Conservation (phyloP, 768 basidiomycete genomes). For the Scleroderma citrinum region DNA sequence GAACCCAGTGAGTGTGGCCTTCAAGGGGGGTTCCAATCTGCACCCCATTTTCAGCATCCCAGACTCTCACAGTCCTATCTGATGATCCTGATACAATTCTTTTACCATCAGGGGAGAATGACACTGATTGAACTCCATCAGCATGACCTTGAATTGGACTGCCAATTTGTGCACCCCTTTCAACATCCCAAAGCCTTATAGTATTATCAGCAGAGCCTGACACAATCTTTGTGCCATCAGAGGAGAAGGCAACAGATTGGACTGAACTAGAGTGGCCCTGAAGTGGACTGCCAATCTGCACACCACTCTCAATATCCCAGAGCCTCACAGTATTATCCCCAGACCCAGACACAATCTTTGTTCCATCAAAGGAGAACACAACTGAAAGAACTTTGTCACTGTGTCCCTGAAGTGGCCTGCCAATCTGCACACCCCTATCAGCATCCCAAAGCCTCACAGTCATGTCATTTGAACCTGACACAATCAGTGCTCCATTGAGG, state of each 20-base stretch:
- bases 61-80: background rate
- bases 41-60: background rate
- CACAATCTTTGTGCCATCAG: background rate
- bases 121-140: background rate
- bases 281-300: background rate
- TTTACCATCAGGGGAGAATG: slow-evolving; percentile 1
- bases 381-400: background rate
- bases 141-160: background rate
- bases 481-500: slow-evolving; percentile 1
- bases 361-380: background rate
- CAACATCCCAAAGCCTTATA: background rate
- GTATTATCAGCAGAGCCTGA: background rate
- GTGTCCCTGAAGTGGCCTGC: background rate
- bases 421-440: slow-evolving; percentile 5
- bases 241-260: background rate
- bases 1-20: background rate
- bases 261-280: background rate
- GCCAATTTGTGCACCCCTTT: background rate
- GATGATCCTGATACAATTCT: background rate
- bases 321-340: background rate
- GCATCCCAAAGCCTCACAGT: background rate
- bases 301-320: background rate
- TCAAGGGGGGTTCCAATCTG: background rate
- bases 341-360: background rate
- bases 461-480: background rate